Percentiles rank a stretch among this genome's conserved stretches.
Evolutionary conservation across 2,329 filamentous ascomycete species (phyloP).

Genomic region (Ceratocystiopsis minuta): DNA sequence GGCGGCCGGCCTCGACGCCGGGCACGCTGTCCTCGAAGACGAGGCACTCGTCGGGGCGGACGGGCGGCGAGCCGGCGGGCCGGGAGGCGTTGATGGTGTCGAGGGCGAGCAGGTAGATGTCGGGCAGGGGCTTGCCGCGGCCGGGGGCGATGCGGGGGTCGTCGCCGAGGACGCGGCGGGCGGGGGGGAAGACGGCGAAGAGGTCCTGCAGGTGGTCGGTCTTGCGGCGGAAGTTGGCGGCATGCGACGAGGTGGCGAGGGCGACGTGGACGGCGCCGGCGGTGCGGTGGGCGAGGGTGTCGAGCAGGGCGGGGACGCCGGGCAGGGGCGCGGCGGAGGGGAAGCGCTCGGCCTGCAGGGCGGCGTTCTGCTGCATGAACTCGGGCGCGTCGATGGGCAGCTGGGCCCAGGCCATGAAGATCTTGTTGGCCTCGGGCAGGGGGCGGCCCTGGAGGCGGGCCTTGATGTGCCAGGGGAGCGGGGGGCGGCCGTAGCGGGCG

Average conservation of each 20-base stretch:
- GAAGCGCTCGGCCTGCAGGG: slow-evolving; percentile 55
- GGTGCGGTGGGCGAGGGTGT: slow-evolving; percentile 31
- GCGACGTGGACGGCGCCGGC: slow-evolving; percentile 48
- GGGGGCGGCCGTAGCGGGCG: slow-evolving; percentile 50
- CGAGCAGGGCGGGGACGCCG: slow-evolving; percentile 54
- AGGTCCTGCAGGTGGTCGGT: slow-evolving; percentile 41
- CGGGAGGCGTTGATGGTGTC: slow-evolving; percentile 66
- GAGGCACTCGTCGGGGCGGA: slow-evolving; percentile 72
- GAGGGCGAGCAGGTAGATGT: slow-evolving; percentile 82
- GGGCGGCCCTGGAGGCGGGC: slow-evolving; percentile 56
- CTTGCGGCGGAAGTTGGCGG: slow-evolving; percentile 59
- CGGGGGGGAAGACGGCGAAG: slow-evolving; percentile 45
- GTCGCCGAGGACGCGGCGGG: slow-evolving; percentile 71
- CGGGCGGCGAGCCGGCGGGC: slow-evolving; percentile 39
- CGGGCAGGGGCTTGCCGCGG: slow-evolving; percentile 82
- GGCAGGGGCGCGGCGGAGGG: slow-evolving; percentile 58
- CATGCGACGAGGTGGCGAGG: slow-evolving; percentile 64
- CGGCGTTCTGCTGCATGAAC: slow-evolving; percentile 40
- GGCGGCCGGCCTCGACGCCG: slow-evolving; percentile 74
- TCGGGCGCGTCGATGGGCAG: slow-evolving; percentile 59
- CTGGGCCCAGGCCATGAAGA: slow-evolving; percentile 63
- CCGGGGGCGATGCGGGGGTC: slow-evolving; percentile 60
- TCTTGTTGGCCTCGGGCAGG: slow-evolving; percentile 30
- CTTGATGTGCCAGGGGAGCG: slow-evolving; percentile 86
- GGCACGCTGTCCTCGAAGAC: slow-evolving; percentile 94